Conservation (phyloP, 1,139 yeast genomes). For the Lodderomyces orthopsilosis region DNA sequence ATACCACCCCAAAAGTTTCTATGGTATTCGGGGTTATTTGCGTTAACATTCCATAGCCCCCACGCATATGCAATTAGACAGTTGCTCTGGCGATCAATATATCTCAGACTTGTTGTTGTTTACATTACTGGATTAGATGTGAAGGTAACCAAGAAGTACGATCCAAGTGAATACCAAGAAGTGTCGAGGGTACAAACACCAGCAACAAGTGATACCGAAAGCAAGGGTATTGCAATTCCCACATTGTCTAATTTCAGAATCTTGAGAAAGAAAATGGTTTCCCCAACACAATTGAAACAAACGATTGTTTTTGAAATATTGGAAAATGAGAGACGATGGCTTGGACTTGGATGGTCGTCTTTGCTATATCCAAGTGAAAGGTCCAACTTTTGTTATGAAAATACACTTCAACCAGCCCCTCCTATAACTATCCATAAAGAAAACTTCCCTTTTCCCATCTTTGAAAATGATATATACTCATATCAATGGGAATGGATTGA, state of each 20-base stretch:
- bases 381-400: constrained; percentile 44
- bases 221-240: constrained; percentile 15
- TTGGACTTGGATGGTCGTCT: constrained; percentile 60
- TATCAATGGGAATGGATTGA: constrained; percentile 60
- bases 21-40: constrained; percentile 37
- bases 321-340: constrained; percentile 62
- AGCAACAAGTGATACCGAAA: constrained; percentile 24
- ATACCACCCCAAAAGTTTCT: constrained; percentile 35
- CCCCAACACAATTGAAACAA: constrained; percentile 45
- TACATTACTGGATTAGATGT: constrained; percentile 48
- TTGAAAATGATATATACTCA: constrained; percentile 37
- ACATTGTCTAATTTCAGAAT: constrained; percentile 40
- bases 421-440: constrained; percentile 25
- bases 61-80: constrained; percentile 51
- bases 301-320: constrained; percentile 48
- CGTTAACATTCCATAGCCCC: constrained; percentile 51
- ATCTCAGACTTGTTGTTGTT: constrained; percentile 39
- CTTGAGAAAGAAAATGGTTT: constrained; percentile 36
- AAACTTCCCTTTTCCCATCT: constrained; percentile 47
- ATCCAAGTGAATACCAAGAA: constrained; percentile 17
- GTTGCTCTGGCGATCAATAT: constrained; percentile 54
- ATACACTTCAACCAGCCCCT: constrained; percentile 33
- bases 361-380: constrained; percentile 52
- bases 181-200: constrained; percentile 26
- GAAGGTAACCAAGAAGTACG: constrained; percentile 20